Base-by-base conservation (phyloP, 164 flowering plant species). In the Magnolia sinica region DNA sequence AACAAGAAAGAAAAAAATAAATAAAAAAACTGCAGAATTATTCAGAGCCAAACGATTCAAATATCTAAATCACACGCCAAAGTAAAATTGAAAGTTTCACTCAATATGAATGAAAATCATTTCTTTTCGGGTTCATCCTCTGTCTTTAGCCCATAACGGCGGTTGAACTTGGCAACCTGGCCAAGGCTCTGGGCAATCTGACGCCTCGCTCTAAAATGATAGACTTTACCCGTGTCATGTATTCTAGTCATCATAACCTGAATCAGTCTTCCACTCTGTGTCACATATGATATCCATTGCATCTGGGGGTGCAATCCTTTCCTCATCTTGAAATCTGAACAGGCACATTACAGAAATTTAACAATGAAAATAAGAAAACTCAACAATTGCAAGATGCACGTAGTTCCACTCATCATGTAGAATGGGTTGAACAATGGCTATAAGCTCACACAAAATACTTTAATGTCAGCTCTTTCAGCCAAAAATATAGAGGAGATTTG, bases 201-300 rank as follows among this genome's bases (percentile, higher is more conserved):
- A 24, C 92, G 87, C 74, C 79, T 89, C 2, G 93, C 92, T 58
- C 95, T 86, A 59, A 94, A 83, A 83, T 94, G 98, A 78, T 90
- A 89, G 22, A 94, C 98, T 86, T 91, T 91, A 63, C 95, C 92
- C 52, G 76, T 84, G 71, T 84, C 68, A 79, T 91, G 92, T 45
- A 91, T 83, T 78, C 84, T 92, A 50, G 95, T 89, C 97, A 94
- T 94, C 96, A 88, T 85, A 37, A 86, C 87, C 73, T 88, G 80
- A 81, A 89, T 87, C 90, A 92, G 81, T 71, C 97, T 88, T 45
- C 97, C 98, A 82, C 88, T 89, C 74, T 86, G 97, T 16, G 95
- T 91, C 16, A 94, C 97, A 74, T 89, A 90, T 5, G 97, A 92
- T 74, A 92, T 85, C 95, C 92, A 94, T 75, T 94, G 98, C 95